A percentile compares a stretch with the other conserved stretches of the same genome.
phyloP scores from a whole-genome alignment of 2,329 filamentous ascomycete species.

The Cordyceps sp. region DNA sequence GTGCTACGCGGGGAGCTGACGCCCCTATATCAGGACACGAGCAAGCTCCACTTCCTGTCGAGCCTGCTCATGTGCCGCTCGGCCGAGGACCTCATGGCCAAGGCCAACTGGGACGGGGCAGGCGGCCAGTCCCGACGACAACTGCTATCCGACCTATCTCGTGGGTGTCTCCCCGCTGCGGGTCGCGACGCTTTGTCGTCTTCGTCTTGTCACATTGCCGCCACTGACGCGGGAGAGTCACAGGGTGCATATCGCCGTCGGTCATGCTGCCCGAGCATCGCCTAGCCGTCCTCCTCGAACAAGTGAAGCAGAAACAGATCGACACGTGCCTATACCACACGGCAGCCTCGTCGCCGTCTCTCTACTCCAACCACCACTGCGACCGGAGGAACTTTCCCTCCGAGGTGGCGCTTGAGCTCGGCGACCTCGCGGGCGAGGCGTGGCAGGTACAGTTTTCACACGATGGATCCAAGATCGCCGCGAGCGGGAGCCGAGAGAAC shows the following conservation, averaged over 20 bases:
- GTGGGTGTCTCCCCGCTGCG: slow-evolving; percentile 35
- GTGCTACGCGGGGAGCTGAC: slow-evolving; percentile 83
- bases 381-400: slow-evolving; percentile 66
- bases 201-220: not conserved
- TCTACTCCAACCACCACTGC: slow-evolving; percentile 81
- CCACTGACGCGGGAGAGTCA: not conserved
- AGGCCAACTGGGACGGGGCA: slow-evolving; percentile 76
- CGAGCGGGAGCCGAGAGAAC: slow-evolving; percentile 57
- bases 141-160: slow-evolving; percentile 69
- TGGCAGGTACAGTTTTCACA: slow-evolving; percentile 89
- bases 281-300: slow-evolving; percentile 61
- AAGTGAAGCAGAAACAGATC: slow-evolving; percentile 74
- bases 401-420: slow-evolving; percentile 51
- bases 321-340: slow-evolving; percentile 81
- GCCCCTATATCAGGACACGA: slow-evolving; percentile 64
- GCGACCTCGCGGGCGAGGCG: slow-evolving; percentile 63
- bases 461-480: slow-evolving; percentile 67
- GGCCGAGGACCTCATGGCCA: slow-evolving; percentile 55
- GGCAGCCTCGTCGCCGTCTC: slow-evolving; percentile 56
- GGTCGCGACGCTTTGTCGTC: too few species aligned
- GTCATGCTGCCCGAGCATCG: slow-evolving; percentile 94
- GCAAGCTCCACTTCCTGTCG: slow-evolving; percentile 66
- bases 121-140: slow-evolving; percentile 55
- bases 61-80: slow-evolving; percentile 81
- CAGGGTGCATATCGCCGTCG: slow-evolving; percentile 81